Evolutionary conservation across 257 asterid genomes (phyloP).

Genomic region (Solanum tacnaense): DNA sequence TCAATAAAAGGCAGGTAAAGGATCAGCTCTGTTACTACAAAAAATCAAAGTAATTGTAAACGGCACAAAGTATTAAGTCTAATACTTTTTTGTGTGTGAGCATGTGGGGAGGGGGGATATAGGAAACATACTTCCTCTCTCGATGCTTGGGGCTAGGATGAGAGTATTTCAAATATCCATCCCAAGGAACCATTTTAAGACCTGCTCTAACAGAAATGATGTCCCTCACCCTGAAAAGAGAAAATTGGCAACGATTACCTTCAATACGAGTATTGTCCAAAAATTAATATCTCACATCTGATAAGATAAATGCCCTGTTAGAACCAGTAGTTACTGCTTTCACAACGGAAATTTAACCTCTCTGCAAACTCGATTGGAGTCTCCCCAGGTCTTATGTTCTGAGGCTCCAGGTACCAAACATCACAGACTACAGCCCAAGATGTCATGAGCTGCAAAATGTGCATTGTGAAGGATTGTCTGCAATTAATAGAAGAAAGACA

Average conservation of each 20-base stretch:
- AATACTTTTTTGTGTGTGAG: background rate
- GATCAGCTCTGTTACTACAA: background rate
- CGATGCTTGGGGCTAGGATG: conserved; percentile 91
- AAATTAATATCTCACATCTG: background rate
- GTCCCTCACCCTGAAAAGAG: conserved; percentile 71
- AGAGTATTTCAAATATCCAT: conserved; percentile 78
- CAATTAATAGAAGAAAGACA: conserved; percentile 2
- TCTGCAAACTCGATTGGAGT: conserved; percentile 92
- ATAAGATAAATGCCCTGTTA: background rate
- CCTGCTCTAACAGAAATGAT: conserved; percentile 82
- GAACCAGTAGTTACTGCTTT: background rate
- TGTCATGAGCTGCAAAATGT: conserved; percentile 95
- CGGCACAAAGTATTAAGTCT: background rate
- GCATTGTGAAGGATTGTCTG: conserved; percentile 92
- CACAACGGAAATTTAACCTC: conserved; percentile 30
- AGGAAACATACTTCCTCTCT: conserved; percentile 69
- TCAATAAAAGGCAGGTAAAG: background rate
- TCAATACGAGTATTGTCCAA: background rate
- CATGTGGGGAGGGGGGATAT: background rate
- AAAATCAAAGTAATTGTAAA: background rate
- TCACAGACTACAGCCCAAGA: conserved; percentile 99
- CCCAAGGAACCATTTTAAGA: conserved; percentile 60
- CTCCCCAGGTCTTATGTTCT: conserved; percentile 78
- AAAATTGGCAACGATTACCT: background rate
- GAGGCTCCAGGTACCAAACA: conserved; percentile 98